Evolutionary conservation across 2,329 filamentous ascomycete genomes (phyloP), one percentile per base, ranked within the genome.

Genomic region (Graphilbum sp.): DNA sequence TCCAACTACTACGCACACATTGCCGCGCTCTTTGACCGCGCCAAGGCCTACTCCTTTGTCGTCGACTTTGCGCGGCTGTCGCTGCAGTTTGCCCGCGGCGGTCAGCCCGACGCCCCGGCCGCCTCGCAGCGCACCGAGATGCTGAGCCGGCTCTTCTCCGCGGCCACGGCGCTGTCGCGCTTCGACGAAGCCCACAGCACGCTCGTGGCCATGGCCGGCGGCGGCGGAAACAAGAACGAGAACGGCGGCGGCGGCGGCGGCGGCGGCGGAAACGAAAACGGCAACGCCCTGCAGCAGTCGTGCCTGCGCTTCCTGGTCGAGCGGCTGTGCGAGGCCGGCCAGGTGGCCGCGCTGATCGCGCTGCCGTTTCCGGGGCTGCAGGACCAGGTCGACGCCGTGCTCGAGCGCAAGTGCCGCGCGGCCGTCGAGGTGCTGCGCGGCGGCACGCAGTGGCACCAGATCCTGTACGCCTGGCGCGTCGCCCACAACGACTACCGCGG

Each of bases 391-490:
- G 88, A 98, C 52, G 72, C 75, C 5, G 76, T 85, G 29, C 70
- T 98, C 11, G 63, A 72, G 7, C 72, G 76, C 27, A 73, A 83
- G 49, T 85, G 82, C 53, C 43, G 41, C 9, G 42, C 45, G 3
- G 43, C 40, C 15, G 38, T 40, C 32, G 79, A 84, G 40, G 69
- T 84, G 29, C 64, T 62, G 40, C 63, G 60, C 30, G 73, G 60
- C 30, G 73, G 72, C 10, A 69, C 75, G 1, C 81, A 84, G 4
- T 93, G 87, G 52, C 83, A 90, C 52, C 82, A 88, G 50, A 79
- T 95, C 40, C 72, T 96, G 35, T 94, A 95, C 55, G 78, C 87
- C 3, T 95, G 88, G 74, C 76, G 90, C 37, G 79, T 94, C 46
- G 76, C 76, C 44, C 79, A 79, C 47, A 75, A 75, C 50, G 83